Evolutionary conservation across 2,329 filamentous ascomycete species (phyloP).

Genomic region (Arthrobotrys megalospora): DNA sequence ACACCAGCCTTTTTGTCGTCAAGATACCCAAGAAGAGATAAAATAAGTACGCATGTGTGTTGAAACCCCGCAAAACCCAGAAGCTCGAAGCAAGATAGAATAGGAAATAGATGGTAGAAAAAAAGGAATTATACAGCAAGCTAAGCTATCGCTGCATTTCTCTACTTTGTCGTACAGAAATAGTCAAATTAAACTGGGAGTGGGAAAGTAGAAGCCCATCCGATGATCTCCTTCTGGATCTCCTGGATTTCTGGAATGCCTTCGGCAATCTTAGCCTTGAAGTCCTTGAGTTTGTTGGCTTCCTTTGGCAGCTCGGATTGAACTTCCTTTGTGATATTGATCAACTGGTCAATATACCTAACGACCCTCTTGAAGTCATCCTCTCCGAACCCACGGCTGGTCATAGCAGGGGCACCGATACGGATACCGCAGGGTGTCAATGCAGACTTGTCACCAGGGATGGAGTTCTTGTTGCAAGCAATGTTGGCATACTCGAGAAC

Average conservation of each 20-base stretch:
- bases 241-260: conserved; percentile 86
- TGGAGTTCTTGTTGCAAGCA: conserved; percentile 99
- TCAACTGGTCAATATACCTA: conserved; percentile 86
- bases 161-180: background rate
- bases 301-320: conserved; percentile 91
- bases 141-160: background rate
- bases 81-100: conserved; percentile 15
- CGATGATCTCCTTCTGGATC: conserved; percentile 88
- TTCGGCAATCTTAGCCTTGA: conserved; percentile 89
- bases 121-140: background rate
- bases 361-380: conserved; percentile 93
- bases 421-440: conserved; percentile 94
- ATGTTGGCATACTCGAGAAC: conserved; percentile 99
- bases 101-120: conserved; percentile 4
- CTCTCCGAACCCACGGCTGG: conserved; percentile 90
- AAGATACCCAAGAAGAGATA: conserved; percentile 52
- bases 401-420: conserved; percentile 98
- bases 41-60: conserved; percentile 44
- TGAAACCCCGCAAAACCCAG: conserved; percentile 57
- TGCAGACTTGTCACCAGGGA: conserved; percentile 96
- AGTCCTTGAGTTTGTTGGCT: conserved; percentile 99
- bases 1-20: conserved; percentile 45
- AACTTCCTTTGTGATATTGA: conserved; percentile 91
- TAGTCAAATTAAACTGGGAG: conserved; percentile 77
- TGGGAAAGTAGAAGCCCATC: conserved; percentile 91